Percentiles rank a stretch among this genome's conserved stretches.
Conservation (phyloP, 306 rosid species). For the Lathyrus sativus region DNA sequence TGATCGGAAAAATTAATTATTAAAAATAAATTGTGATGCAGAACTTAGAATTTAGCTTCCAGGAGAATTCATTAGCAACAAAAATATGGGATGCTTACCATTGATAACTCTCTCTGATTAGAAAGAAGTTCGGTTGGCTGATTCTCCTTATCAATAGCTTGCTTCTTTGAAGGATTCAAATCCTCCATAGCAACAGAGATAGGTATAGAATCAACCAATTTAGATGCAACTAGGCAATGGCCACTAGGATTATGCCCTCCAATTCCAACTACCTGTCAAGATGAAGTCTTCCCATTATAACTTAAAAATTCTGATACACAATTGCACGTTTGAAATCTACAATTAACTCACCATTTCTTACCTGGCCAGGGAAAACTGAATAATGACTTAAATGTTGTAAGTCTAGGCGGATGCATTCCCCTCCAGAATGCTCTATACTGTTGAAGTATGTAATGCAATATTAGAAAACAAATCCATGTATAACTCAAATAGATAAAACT, state of each 20-base stretch:
- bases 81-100: conserved; percentile 48
- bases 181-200: conserved; percentile 42
- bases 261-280: conserved; percentile 78
- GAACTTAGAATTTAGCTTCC: conserved; percentile 11
- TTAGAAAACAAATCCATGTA: conserved; percentile 32
- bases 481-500: conserved; percentile 21
- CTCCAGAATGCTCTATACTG: conserved; percentile 85
- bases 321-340: conserved; percentile 27
- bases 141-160: conserved; percentile 63
- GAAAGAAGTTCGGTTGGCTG: conserved; percentile 41
- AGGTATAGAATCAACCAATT: conserved; percentile 72
- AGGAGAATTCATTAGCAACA: conserved; percentile 22
- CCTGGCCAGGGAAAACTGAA: conserved; percentile 99
- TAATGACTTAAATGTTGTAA: conserved; percentile 64
- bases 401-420: conserved; percentile 87
- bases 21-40: conserved; percentile 12
- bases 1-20: conserved; percentile 4
- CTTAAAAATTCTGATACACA: conserved; percentile 14
- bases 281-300: conserved; percentile 37
- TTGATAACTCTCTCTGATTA: conserved; percentile 63
- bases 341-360: conserved; percentile 24
- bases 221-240: conserved; percentile 88
- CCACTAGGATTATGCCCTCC: conserved; percentile 97
- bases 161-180: conserved; percentile 77
- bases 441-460: conserved; percentile 12